These are phyloP conservation scores for Pascua sp. DNA, from an alignment of 1,284 basidiomycete species.

Conservation along the genomic window DNA sequence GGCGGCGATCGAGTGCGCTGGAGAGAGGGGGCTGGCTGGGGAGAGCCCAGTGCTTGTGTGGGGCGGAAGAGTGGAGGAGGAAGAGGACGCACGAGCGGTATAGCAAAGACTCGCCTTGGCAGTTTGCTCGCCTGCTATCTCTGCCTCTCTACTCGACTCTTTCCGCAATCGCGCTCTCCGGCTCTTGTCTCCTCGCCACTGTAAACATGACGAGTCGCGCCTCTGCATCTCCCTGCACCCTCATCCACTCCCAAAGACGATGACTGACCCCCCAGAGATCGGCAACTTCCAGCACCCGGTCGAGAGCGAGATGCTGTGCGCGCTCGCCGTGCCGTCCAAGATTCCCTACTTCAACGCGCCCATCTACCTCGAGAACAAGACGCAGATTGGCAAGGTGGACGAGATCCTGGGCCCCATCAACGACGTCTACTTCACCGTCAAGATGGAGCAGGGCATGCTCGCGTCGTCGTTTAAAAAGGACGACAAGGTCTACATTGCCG, in stretches of 20 bases:
- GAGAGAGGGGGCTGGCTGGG: neutral
- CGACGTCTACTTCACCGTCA: slow-evolving; percentile 96
- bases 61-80: neutral
- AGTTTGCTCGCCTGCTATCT: neutral
- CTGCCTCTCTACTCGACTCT: neutral
- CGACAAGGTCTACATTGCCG: slow-evolving; percentile 91
- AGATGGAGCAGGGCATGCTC: slow-evolving; percentile 95
- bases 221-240: neutral
- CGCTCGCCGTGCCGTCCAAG: slow-evolving; percentile 77
- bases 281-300: slow-evolving; percentile 89
- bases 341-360: slow-evolving; percentile 99
- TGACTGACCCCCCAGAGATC: slow-evolving; percentile 59
- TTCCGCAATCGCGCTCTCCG: too few species aligned
- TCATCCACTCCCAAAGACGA: too few species aligned
- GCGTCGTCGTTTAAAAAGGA: slow-evolving; percentile 94
- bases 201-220: too few species aligned
- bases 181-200: neutral
- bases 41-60: neutral
- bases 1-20: neutral
- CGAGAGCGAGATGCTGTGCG: slow-evolving; percentile 97
- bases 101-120: neutral
- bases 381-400: slow-evolving; percentile 86
- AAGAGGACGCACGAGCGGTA: neutral
- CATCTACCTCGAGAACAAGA: slow-evolving; percentile 98
- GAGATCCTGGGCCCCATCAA: slow-evolving; percentile 87